Conservation (phyloP, 805 yeast species). For the Candida koratica region DNA sequence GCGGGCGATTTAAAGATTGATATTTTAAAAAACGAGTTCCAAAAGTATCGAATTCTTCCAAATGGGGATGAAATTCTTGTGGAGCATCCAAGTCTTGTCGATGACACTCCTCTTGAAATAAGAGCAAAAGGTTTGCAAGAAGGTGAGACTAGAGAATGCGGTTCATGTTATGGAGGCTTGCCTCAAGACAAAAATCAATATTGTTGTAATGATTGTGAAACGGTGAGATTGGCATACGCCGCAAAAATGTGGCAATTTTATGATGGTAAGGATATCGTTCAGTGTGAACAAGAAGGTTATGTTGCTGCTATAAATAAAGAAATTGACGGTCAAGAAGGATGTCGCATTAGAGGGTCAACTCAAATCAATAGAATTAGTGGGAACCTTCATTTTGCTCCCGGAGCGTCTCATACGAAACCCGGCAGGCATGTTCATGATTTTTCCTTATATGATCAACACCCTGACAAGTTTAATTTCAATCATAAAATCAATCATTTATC, state of each 20-base stretch:
- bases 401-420: slow-evolving; percentile 59
- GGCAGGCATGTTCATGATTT: slow-evolving; percentile 81
- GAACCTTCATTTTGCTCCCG: slow-evolving; percentile 94
- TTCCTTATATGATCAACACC: slow-evolving; percentile 58
- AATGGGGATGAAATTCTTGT: slow-evolving; percentile 45
- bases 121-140: slow-evolving; percentile 30
- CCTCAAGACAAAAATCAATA: slow-evolving; percentile 51
- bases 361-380: slow-evolving; percentile 84
- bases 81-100: slow-evolving; percentile 22
- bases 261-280: slow-evolving; percentile 83
- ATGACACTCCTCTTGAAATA: slow-evolving; percentile 24
- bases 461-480: slow-evolving; percentile 62
- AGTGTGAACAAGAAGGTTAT: slow-evolving; percentile 88
- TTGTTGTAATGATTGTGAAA: slow-evolving; percentile 84
- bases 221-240: slow-evolving; percentile 77
- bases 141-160: slow-evolving; percentile 54
- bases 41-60: slow-evolving; percentile 58
- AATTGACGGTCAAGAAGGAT: slow-evolving; percentile 66
- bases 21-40: slow-evolving; percentile 65
- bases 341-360: slow-evolving; percentile 78
- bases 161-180: slow-evolving; percentile 84
- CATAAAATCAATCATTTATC: slow-evolving; percentile 78
- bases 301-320: slow-evolving; percentile 57
- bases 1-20: slow-evolving; percentile 82
- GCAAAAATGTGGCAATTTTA: slow-evolving; percentile 79